These are phyloP conservation scores for Hymenoscyphus linearis DNA, from an alignment of 2,329 filamentous ascomycete species.

Conservation along the genomic window DNA sequence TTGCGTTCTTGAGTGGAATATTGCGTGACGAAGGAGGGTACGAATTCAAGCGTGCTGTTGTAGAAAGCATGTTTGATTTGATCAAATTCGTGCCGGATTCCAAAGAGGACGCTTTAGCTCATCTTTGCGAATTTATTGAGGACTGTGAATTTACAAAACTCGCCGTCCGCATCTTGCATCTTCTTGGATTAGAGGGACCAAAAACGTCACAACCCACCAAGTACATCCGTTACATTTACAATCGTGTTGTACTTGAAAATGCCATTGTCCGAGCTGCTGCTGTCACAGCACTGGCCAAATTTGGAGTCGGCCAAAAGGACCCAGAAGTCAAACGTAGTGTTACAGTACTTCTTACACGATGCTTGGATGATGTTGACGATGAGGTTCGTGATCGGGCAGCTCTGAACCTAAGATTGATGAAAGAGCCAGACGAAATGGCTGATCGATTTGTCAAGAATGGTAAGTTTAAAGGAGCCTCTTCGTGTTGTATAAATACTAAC, in stretches of 20 bases:
- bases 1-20: slow-evolving; percentile 95
- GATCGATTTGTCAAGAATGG: slow-evolving; percentile 89
- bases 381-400: slow-evolving; percentile 95
- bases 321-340: slow-evolving; percentile 96
- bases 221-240: slow-evolving; percentile 99
- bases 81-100: slow-evolving; percentile 97
- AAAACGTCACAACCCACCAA: slow-evolving; percentile 95
- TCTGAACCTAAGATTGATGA: slow-evolving; percentile 86
- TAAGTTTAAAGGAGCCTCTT: slow-evolving; percentile 37
- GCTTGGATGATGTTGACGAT: slow-evolving; percentile 94
- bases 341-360: slow-evolving; percentile 83
- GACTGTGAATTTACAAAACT: slow-evolving; percentile 99
- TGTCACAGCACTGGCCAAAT: slow-evolving; percentile 93
- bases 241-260: slow-evolving; percentile 94
- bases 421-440: slow-evolving; percentile 74
- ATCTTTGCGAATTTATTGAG: slow-evolving; percentile 98
- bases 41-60: slow-evolving; percentile 95
- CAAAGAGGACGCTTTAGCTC: slow-evolving; percentile 76
- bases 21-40: slow-evolving; percentile 95
- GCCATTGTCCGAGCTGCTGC: slow-evolving; percentile 91
- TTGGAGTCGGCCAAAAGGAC: slow-evolving; percentile 94
- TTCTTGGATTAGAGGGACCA: slow-evolving; percentile 89
- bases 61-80: slow-evolving; percentile 98
- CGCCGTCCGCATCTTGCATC: slow-evolving; percentile 88
- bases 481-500: slow-evolving; percentile 25